Percentiles rank a stretch among this genome's conserved stretches.
Conservation (phyloP, 805 yeast genomes). For the Lipomyces anomalus region DNA sequence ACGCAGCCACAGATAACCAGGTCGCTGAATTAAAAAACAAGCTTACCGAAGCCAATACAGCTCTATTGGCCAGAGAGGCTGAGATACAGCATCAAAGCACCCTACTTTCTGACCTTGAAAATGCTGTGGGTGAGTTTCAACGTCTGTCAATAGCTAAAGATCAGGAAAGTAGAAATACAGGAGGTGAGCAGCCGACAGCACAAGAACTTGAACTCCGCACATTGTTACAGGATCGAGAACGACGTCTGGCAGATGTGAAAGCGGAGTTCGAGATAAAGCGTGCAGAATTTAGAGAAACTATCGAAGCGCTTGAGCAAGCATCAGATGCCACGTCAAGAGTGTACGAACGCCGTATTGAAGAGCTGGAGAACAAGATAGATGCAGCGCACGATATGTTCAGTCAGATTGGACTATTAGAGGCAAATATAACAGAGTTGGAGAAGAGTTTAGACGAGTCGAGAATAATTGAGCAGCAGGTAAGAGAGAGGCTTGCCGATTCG, state of each 20-base stretch:
- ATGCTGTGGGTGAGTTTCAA: slow-evolving; percentile 41
- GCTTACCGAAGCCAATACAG: slow-evolving; percentile 24
- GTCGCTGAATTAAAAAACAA: slow-evolving; percentile 20
- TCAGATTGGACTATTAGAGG: slow-evolving; percentile 27
- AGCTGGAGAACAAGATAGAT: slow-evolving; percentile 19
- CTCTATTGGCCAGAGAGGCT: slow-evolving; percentile 25
- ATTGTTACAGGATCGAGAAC: slow-evolving; percentile 28
- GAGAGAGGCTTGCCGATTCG: slow-evolving; percentile 5
- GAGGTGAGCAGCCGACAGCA: slow-evolving; percentile 8
- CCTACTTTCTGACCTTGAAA: slow-evolving; percentile 46
- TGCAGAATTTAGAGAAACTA: slow-evolving; percentile 31
- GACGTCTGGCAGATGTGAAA: slow-evolving; percentile 28
- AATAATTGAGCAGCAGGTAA: slow-evolving; percentile 19
- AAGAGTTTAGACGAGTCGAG: slow-evolving; percentile 24
- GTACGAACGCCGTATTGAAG: slow-evolving; percentile 19
- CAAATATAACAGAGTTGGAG: slow-evolving; percentile 26
- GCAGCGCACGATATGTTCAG: slow-evolving; percentile 24
- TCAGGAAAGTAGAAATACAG: slow-evolving; percentile 28
- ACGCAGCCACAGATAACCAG: slow-evolving; percentile 5
- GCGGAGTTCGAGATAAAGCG: slow-evolving; percentile 30
- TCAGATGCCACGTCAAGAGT: slow-evolving; percentile 14
- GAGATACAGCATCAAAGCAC: slow-evolving; percentile 41
- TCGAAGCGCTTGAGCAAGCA: slow-evolving; percentile 25
- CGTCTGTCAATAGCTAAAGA: slow-evolving; percentile 15
- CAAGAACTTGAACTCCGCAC: slow-evolving; percentile 29